Evolutionary conservation across 225 moss, liverwort and hornwort species (phyloP).

Genomic region (Physcomitrellopsis africana): DNA sequence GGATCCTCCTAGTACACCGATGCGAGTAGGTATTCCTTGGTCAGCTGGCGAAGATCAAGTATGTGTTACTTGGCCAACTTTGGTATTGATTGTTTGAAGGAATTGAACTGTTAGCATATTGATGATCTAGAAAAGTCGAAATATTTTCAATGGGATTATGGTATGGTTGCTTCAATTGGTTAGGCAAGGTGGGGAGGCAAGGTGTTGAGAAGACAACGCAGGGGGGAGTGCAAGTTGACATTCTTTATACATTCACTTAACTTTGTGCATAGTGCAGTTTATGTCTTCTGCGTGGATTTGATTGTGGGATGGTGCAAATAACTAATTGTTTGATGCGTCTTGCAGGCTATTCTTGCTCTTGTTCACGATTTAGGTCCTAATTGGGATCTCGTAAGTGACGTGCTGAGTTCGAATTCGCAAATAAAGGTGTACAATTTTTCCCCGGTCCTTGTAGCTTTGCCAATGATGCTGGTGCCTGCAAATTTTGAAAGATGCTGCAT

Average conservation of each 20-base stretch:
- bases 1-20: slow-evolving; percentile 58
- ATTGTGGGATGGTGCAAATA: background rate
- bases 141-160: background rate
- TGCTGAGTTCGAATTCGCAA: slow-evolving; percentile 81
- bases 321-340: background rate
- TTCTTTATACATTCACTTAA: background rate
- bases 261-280: background rate
- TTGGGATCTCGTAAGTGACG: slow-evolving; percentile 91
- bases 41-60: slow-evolving; percentile 88
- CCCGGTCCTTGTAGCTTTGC: background rate
- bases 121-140: background rate
- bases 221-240: background rate
- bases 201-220: too few species aligned
- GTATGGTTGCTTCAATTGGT: background rate
- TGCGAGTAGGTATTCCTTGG: slow-evolving; percentile 87
- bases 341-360: slow-evolving; percentile 79
- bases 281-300: too few species aligned
- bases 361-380: slow-evolving; percentile 81
- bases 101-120: background rate
- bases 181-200: background rate
- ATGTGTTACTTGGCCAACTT: background rate
- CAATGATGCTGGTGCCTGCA: background rate
- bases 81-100: background rate
- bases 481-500: background rate
- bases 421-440: slow-evolving; percentile 54